Conservation (phyloP, 106 monocot genomes). For the Dendrobium catenatum region DNA sequence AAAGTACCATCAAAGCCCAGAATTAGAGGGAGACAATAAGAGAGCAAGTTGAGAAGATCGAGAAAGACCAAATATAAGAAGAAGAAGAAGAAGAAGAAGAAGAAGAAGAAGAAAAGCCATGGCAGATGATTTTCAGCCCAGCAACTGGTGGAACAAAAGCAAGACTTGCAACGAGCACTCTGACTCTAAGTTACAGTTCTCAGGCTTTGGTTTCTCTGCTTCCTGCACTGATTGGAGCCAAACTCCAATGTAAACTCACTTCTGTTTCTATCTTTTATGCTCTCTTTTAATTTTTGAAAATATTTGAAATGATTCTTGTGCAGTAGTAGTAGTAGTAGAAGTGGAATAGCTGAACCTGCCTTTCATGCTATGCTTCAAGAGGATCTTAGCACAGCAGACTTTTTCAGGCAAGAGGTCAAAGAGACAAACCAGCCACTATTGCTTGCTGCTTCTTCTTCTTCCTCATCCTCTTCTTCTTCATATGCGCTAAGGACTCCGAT, state of each 20-base stretch:
- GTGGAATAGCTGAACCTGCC: background rate
- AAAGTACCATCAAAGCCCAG: background rate
- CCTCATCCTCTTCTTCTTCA: background rate
- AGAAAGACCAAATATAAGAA: too few species aligned
- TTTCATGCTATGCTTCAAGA: background rate
- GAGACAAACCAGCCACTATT: background rate
- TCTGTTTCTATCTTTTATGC: background rate
- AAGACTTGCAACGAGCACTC: background rate
- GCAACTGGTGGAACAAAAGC: background rate
- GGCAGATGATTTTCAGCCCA: background rate
- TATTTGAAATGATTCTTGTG: background rate
- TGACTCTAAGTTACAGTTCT: too few species aligned
- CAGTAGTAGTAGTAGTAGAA: background rate
- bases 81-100: background rate
- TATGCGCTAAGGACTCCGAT: background rate
- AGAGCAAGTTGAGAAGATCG: too few species aligned
- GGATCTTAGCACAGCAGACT: background rate
- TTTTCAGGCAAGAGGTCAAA: background rate
- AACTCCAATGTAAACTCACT: background rate
- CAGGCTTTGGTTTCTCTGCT: background rate
- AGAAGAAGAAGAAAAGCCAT: background rate
- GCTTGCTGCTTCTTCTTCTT: background rate
- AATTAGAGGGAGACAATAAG: too few species aligned
- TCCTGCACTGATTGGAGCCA: constrained; percentile 1
- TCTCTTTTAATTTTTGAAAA: background rate